These are phyloP conservation scores for Tephrocybe sp. DNA, from an alignment of 768 basidiomycete genomes.

Conservation along the genomic window DNA sequence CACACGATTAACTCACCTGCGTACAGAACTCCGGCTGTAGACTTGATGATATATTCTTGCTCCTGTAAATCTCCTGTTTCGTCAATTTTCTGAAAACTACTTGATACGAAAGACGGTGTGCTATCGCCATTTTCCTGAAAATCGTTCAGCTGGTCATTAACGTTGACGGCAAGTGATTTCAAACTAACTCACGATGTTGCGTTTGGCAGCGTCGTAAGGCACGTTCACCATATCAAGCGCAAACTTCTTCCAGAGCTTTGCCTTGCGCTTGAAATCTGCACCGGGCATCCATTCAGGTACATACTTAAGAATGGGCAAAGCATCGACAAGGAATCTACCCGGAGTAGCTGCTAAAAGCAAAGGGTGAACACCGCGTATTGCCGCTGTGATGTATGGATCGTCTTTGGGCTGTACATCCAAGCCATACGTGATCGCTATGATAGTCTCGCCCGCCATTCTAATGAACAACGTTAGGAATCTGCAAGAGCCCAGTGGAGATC, in stretches of 20 bases:
- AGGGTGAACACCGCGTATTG: constrained; percentile 22
- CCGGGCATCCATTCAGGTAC: constrained; percentile 36
- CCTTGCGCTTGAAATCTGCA: constrained; percentile 27
- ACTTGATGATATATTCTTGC: too few relatives aligned
- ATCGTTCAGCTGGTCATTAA: too few relatives aligned
- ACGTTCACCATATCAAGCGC: neutral
- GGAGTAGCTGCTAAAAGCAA: constrained; percentile 18
- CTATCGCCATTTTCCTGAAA: too few relatives aligned
- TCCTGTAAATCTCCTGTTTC: too few relatives aligned
- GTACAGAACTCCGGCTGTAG: too few relatives aligned
- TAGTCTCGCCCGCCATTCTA: constrained; percentile 23
- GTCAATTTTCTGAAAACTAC: too few relatives aligned
- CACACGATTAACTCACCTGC: too few relatives aligned
- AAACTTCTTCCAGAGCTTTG: constrained; percentile 1
- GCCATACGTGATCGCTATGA: constrained; percentile 22
- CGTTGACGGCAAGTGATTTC: too few relatives aligned
- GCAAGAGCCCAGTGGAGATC: too few relatives aligned
- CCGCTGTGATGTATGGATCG: constrained; percentile 33
- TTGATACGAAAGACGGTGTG: too few relatives aligned
- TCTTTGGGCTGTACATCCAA: constrained; percentile 21
- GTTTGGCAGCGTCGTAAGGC: constrained; percentile 21
- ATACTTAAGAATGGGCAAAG: too few relatives aligned
- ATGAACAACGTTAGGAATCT: too few relatives aligned
- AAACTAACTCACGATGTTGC: constrained; percentile 21
- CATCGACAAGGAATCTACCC: constrained; percentile 33